A percentile compares a stretch with the other conserved stretches of the same genome.
Evolutionary conservation across 331 rosid species (phyloP).

Genomic region (Malus hybrid): DNA sequence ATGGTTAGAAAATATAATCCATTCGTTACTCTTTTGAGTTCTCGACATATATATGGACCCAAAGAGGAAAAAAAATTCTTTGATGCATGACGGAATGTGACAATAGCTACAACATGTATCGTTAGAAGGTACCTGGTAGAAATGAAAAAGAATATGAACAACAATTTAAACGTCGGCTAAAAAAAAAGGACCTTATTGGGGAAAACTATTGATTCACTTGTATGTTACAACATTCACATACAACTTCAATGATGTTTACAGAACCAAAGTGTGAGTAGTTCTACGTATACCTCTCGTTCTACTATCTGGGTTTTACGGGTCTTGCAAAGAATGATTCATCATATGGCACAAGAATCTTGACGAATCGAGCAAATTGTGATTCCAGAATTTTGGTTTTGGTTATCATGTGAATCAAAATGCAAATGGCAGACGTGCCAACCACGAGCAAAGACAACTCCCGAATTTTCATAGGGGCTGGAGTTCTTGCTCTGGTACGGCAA

Average conservation of each 20-base stretch:
- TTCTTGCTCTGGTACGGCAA: slow-evolving; percentile 67
- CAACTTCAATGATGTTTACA: slow-evolving; percentile 17
- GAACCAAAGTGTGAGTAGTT: slow-evolving; percentile 11
- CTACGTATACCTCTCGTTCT: slow-evolving; percentile 21
- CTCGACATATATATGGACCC: too few species aligned
- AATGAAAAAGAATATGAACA: background rate
- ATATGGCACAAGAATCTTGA: slow-evolving; percentile 23
- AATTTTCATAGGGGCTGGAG: slow-evolving; percentile 71
- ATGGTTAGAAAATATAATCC: background rate
- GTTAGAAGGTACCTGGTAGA: background rate
- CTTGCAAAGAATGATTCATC: slow-evolving; percentile 20
- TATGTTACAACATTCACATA: background rate
- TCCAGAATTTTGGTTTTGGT: slow-evolving; percentile 5
- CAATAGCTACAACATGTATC: background rate
- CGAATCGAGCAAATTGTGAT: background rate
- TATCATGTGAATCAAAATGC: slow-evolving; percentile 20
- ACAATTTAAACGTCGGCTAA: background rate
- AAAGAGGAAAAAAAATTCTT: background rate
- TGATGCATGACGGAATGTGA: background rate
- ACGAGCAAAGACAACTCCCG: slow-evolving; percentile 12
- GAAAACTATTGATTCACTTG: slow-evolving; percentile 21
- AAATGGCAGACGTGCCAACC: slow-evolving; percentile 12
- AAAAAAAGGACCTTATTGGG: slow-evolving; percentile 17
- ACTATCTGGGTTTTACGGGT: background rate
- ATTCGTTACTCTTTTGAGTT: background rate